Conservation (phyloP, 2,329 filamentous ascomycete genomes). For the Fusarium verrucosum region DNA sequence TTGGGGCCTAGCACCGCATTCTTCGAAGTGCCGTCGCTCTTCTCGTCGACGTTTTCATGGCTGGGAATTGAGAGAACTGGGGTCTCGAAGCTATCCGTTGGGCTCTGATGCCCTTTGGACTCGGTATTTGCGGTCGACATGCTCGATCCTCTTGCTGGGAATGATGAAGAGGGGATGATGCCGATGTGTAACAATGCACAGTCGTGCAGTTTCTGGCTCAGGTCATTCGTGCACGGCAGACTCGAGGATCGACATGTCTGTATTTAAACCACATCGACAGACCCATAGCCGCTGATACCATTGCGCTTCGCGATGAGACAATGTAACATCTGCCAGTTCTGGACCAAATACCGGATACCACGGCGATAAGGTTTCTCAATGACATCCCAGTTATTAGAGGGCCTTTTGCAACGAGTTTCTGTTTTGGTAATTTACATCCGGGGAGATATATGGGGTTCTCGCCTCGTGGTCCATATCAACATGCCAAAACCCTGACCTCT, state of each 20-base stretch:
- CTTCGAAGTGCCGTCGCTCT: conserved; percentile 5
- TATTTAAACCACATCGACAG: conserved; percentile 1
- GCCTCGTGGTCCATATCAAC: not conserved
- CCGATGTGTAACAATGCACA: not conserved
- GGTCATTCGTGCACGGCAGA: not conserved
- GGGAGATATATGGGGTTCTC: not conserved
- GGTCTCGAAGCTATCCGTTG: conserved; percentile 5
- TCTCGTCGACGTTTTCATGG: conserved; percentile 25
- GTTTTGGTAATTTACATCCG: conserved; percentile 1
- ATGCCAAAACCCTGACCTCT: not conserved
- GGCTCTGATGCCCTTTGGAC: conserved; percentile 14
- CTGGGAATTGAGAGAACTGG: conserved; percentile 33
- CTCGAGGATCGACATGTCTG: not conserved
- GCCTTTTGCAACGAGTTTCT: conserved; percentile 14
- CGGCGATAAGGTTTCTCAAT: not conserved
- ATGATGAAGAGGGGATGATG: not conserved
- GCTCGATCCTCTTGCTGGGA: not conserved
- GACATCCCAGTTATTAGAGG: not conserved
- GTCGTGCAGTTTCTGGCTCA: not conserved
- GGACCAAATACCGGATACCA: not conserved
- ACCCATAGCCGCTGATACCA: conserved; percentile 5
- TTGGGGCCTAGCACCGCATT: not conserved
- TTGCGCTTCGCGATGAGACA: conserved; percentile 11
- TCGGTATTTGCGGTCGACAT: conserved; percentile 10
- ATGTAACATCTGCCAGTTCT: conserved; percentile 11